These are phyloP conservation scores for Bocquillonia castaneifolia DNA, from an alignment of 441 rosid genomes.

Conservation along the genomic window DNA sequence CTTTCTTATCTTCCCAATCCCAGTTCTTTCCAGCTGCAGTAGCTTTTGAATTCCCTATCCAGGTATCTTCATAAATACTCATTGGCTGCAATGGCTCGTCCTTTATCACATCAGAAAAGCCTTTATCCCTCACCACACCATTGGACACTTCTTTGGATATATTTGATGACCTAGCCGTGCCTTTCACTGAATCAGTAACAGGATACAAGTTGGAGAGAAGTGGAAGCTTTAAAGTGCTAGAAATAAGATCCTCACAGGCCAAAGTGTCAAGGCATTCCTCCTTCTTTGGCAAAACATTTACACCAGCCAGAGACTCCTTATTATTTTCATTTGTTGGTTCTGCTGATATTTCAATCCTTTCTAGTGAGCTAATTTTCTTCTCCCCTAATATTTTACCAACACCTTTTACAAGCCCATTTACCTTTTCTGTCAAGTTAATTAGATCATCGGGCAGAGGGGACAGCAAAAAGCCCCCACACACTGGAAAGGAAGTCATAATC, in stretches of 20 bases:
- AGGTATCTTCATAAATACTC: conserved; percentile 37
- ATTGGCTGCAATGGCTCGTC: conserved; percentile 32
- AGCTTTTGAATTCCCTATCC: conserved; percentile 43
- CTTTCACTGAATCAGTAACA: conserved; percentile 33
- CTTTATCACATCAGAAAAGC: conserved; percentile 28
- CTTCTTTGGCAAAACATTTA: conserved; percentile 34
- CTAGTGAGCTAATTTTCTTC: conserved; percentile 41
- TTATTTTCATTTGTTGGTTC: conserved; percentile 40
- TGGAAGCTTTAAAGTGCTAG: conserved; percentile 67
- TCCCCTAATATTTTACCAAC: conserved; percentile 39
- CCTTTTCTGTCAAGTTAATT: conserved; percentile 37
- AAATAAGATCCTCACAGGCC: conserved; percentile 66
- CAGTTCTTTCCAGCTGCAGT: conserved; percentile 41
- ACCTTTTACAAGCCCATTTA: conserved; percentile 36
- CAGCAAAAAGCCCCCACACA: conserved; percentile 36
- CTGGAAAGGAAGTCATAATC: conserved; percentile 67
- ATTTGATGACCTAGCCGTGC: conserved; percentile 32
- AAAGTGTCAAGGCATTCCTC: conserved; percentile 38
- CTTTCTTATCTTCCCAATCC: conserved; percentile 57
- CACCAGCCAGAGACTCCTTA: conserved; percentile 34
- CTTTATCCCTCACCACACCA: conserved; percentile 30
- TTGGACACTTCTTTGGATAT: conserved; percentile 30
- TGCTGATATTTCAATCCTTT: conserved; percentile 32
- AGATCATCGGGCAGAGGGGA: conserved; percentile 61
- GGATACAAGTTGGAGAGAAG: conserved; percentile 48